A percentile compares a stretch with the other conserved stretches of the same genome.
phyloP scores from a whole-genome alignment of 2,329 filamentous ascomycete genomes.

The Xylariales sp. region DNA sequence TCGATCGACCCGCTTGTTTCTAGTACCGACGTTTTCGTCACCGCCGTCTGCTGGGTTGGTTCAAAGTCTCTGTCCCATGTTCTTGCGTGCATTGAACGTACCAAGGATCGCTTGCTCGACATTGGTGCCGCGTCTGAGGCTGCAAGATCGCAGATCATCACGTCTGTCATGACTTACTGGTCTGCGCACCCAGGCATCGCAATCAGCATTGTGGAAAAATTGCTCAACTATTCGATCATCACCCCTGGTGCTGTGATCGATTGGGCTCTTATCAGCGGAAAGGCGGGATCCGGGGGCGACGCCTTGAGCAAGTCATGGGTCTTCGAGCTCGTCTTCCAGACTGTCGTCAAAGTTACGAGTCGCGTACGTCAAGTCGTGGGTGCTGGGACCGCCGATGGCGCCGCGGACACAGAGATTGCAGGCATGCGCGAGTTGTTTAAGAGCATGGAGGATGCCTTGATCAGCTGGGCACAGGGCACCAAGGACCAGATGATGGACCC shows the following conservation, averaged over 20 bases:
- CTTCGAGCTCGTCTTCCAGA: slow-evolving; percentile 86
- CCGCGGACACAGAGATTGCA: slow-evolving; percentile 57
- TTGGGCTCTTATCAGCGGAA: slow-evolving; percentile 71
- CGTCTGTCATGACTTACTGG: slow-evolving; percentile 91
- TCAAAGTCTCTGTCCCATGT: slow-evolving; percentile 96
- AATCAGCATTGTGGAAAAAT: slow-evolving; percentile 89
- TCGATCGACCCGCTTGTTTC: slow-evolving; percentile 74
- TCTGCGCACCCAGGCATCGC: slow-evolving; percentile 85
- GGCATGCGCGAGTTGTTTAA: slow-evolving; percentile 77
- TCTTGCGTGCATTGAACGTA: slow-evolving; percentile 90
- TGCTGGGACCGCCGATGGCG: slow-evolving; percentile 49
- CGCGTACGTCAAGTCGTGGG: slow-evolving; percentile 76
- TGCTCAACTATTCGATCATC: slow-evolving; percentile 94
- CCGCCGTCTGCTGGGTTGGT: slow-evolving; percentile 86
- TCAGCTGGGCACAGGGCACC: slow-evolving; percentile 65
- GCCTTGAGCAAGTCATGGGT: slow-evolving; percentile 70
- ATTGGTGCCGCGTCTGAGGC: slow-evolving; percentile 70
- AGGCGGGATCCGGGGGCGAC: slow-evolving; percentile 51
- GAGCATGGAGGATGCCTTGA: slow-evolving; percentile 72
- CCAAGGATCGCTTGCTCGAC: slow-evolving; percentile 80
- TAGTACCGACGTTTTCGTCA: slow-evolving; percentile 93
- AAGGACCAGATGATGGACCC: slow-evolving; percentile 72
- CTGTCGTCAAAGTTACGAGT: slow-evolving; percentile 83
- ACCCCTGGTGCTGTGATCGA: slow-evolving; percentile 80
- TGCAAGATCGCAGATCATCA: slow-evolving; percentile 82